Evolutionary conservation across 2,329 filamentous ascomycete genomes (phyloP), one percentile per base, ranked within the genome.

Genomic region (Xylaria sp.): DNA sequence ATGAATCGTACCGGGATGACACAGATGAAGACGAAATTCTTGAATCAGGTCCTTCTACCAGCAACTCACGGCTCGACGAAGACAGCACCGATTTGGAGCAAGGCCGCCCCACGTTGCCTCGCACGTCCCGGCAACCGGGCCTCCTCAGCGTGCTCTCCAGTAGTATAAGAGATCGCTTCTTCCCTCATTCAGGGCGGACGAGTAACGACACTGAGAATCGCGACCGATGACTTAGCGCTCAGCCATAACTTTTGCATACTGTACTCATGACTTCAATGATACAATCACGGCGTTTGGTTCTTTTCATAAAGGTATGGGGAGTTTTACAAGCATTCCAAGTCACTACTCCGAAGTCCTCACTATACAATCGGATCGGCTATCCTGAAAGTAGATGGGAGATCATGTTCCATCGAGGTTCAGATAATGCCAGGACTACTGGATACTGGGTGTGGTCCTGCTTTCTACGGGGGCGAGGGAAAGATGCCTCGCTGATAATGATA

Each of bases 1-100:
- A 88, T 67, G 86, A 87, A 55, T 81, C 85, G 1, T 88, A 88
- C 68, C 84, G 80, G n/a, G 86, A 88, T 65, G 85, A 86, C 56
- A 83, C 82, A 28, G 83, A 87, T 0, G 85, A 83, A n/a, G 71
- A 73, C 20, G 82, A 79, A 23, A 64, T 75, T 25, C 64, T 58
- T 58, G 73, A 73, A 13, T 66, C 73, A 2, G 72, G 70, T 8
- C 73, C 76, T 18, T 74, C 76, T 31, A 73, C 72, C 12, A 72
- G 72, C 41, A 63, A 72, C 18, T 70, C 73, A 12, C 71, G 74
- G 71, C 62, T 69, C 8, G 65, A 67, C n/a, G 61, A 67, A 12
- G 78, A 79, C 12, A 73, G 75, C 15, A 72, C 77, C 0, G 84
- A 87, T 61, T 73, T 84, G 2, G 85, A 87, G 69, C 83, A 83